phyloP scores from a whole-genome alignment of 441 rosid species.

The Populus hybrid region DNA sequence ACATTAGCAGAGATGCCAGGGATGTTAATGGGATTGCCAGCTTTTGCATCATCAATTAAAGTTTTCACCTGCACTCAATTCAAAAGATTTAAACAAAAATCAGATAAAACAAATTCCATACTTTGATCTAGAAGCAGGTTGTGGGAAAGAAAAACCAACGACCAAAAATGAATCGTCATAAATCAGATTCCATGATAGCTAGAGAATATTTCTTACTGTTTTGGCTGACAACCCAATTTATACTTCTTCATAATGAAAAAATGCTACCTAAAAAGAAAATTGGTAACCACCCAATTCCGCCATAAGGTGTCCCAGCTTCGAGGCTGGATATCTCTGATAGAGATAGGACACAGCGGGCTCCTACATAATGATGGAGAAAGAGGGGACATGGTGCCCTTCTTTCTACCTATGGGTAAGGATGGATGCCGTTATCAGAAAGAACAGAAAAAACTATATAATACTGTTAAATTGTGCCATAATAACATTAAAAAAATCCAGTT shows the following conservation, averaged over 20 bases:
- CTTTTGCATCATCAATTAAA: constrained; percentile 66
- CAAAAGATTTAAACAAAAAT: not conserved
- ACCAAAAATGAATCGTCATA: not conserved
- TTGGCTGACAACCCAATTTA: not conserved
- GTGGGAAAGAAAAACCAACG: not conserved
- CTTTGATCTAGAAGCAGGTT: not conserved
- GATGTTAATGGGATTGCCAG: constrained; percentile 56
- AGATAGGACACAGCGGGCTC: not conserved
- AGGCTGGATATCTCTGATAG: not conserved
- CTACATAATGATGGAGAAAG: not conserved
- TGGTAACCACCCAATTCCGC: not conserved
- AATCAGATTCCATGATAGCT: not conserved
- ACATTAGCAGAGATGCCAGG: constrained; percentile 46
- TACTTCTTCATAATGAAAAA: not conserved
- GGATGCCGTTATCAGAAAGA: too few relatives aligned
- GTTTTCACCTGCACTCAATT: constrained; percentile 50
- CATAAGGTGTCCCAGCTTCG: not conserved
- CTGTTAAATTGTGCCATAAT: too few relatives aligned
- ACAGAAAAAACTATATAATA: too few relatives aligned
- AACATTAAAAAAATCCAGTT: not conserved
- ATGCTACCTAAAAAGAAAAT: not conserved
- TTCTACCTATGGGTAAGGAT: not conserved
- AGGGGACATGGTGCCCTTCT: not conserved
- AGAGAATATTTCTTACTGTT: not conserved
- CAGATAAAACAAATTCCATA: constrained; percentile 7